Evolutionary conservation across 139 green algal genomes (phyloP).

Genomic region (Chlamydomonas schloesseri): DNA sequence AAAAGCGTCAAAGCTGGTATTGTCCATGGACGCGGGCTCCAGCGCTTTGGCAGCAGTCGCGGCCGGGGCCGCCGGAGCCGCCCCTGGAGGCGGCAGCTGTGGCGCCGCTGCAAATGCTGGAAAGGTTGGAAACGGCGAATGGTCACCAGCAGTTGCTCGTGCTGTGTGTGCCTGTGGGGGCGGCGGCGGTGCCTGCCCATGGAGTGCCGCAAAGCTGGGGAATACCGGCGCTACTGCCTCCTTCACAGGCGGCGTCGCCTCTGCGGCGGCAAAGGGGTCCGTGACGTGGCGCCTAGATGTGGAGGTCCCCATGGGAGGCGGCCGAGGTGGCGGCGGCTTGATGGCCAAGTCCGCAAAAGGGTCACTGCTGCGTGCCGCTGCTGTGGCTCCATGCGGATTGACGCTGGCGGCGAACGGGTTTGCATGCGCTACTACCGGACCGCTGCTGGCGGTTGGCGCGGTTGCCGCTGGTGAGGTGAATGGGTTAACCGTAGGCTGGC

Average conservation of each 20-base stretch:
- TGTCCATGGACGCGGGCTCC: too few species aligned
- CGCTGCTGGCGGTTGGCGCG: not conserved
- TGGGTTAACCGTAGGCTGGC: too few species aligned
- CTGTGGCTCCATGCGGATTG: not conserved
- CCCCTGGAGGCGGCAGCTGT: too few species aligned
- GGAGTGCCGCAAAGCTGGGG: constrained; percentile 7
- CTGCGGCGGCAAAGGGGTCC: not conserved
- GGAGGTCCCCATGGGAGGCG: constrained; percentile 2
- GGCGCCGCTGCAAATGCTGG: not conserved
- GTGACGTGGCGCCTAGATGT: not conserved
- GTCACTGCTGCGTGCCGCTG: not conserved
- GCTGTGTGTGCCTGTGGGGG: not conserved
- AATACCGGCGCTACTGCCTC: not conserved
- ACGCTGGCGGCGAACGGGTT: constrained; percentile 25
- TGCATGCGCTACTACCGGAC: not conserved
- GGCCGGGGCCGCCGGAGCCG: too few species aligned
- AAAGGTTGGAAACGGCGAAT: not conserved
- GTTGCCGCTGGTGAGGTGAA: not conserved
- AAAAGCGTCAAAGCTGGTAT: not conserved
- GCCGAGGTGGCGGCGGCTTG: not conserved
- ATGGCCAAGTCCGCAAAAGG: constrained; percentile 32
- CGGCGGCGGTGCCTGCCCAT: not conserved
- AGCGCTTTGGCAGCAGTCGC: not conserved
- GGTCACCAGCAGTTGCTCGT: too few species aligned
- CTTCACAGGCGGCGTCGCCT: not conserved